Conservation (phyloP, 345 rosid species). For the Viola odorata region DNA sequence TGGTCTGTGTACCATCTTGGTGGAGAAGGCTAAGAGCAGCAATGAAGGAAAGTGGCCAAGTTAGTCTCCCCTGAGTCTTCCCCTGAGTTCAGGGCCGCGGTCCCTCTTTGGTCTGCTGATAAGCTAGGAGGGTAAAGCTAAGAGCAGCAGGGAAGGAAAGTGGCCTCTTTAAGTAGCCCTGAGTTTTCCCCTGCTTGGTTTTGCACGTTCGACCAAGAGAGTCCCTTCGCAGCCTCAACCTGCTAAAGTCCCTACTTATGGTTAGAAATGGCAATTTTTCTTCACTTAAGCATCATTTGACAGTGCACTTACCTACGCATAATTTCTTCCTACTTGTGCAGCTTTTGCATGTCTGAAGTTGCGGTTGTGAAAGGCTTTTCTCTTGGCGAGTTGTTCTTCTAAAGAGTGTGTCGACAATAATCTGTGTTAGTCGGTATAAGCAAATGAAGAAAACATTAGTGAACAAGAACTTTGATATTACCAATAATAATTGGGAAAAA, state of each 20-base stretch:
- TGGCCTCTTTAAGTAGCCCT: constrained; percentile 55
- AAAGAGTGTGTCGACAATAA: too few relatives aligned
- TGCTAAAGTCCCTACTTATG: constrained; percentile 32
- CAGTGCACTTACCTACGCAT: background rate
- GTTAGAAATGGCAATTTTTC: too few relatives aligned
- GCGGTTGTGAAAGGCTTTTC: constrained; percentile 18
- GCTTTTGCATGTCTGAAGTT: constrained; percentile 86
- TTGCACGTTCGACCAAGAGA: constrained; percentile 47
- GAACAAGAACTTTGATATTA: too few relatives aligned
- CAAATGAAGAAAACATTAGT: too few relatives aligned
- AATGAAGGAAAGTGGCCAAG: too few relatives aligned
- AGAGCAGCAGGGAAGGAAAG: constrained; percentile 53
- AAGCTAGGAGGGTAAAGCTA: constrained; percentile 5
- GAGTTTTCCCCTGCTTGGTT: constrained; percentile 36
- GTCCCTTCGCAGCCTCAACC: constrained; percentile 50
- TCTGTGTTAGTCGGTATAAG: too few relatives aligned
- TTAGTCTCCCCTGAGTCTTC: too few relatives aligned
- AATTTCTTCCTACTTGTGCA: constrained; percentile 15
- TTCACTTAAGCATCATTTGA: background rate
- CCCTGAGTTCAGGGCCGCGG: too few relatives aligned
- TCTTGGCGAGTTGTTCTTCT: too few relatives aligned
- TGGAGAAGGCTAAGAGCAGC: constrained; percentile 57
- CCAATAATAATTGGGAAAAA: too few relatives aligned
- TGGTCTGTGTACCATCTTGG: constrained; percentile 40
- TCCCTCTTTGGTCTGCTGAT: too few relatives aligned